Evolutionary conservation across 257 asterid species (phyloP), one percentile per base, ranked within the genome.

Genomic region (Cruciata laevipes): DNA sequence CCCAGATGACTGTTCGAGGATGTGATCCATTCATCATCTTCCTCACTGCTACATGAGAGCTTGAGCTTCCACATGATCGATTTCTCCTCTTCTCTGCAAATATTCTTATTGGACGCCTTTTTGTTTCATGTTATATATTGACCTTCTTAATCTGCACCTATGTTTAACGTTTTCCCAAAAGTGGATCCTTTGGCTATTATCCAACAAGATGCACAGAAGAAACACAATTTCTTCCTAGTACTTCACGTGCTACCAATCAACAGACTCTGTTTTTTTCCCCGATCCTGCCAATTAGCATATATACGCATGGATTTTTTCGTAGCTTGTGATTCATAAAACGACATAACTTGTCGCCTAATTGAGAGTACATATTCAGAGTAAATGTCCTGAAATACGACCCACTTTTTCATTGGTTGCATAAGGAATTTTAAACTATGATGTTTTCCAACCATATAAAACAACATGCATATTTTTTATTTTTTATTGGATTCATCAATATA

Each of bases 1-100:
- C 86, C 87, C 1, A 79, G 33, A 38, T 77, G 80, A 40, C 70
- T 60, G 14, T 82, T 82, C 4, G 79, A 71, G 18, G 71, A 74
- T 14, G 63, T 70, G 57, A 82, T 61, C 81, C 77, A 55, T 73
- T 73, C 16, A 11, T 33, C 72, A 74, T 63, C 61, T 9, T 55
- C 30, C 31, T 53, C 27, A 77, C 14, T 57, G 14, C 12, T 52
- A 81, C 6, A 59, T 72, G 7, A 75, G 82, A 21, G 16, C 11
- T 71, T 83, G 51, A 83, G 73, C 83, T 61, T 80, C 87, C 87
- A 83, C 87, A 83, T 83, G 5, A 55, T 44, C 14, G 10, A 9
- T 3, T 3, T 44, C 1, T 44, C 53, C 53, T 44, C 7, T 40
- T 40, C 49, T 40, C 49, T 40, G 17, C 17, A 44, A 44, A 44